Conservation (phyloP, 2,329 filamentous ascomycete genomes). For the Diplodia scrobiculata region DNA sequence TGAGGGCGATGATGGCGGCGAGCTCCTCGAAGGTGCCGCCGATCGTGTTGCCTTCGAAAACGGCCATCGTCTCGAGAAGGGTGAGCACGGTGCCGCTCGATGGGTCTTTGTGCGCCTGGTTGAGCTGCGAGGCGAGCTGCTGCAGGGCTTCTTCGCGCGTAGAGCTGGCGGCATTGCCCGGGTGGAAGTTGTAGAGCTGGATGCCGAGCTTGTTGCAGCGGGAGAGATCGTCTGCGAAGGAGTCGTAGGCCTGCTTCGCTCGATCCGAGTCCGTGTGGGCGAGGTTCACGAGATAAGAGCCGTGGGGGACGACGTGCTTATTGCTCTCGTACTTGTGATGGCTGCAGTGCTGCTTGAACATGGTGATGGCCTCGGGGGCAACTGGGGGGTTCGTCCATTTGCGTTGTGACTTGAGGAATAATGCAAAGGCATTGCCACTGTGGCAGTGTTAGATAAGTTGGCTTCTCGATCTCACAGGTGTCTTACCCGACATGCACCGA, state of each 20-base stretch:
- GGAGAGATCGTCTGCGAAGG: slow-evolving; percentile 83
- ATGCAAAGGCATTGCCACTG: slow-evolving; percentile 84
- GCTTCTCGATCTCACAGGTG: not conserved
- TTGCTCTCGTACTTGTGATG: slow-evolving; percentile 70
- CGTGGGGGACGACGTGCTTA: slow-evolving; percentile 82
- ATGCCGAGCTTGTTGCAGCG: slow-evolving; percentile 87
- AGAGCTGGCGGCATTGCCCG: slow-evolving; percentile 73
- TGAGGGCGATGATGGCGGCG: slow-evolving; percentile 74
- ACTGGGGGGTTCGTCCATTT: slow-evolving; percentile 89
- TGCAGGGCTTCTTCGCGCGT: slow-evolving; percentile 69
- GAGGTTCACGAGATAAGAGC: slow-evolving; percentile 94
- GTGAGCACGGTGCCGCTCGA: slow-evolving; percentile 73
- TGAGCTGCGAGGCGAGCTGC: slow-evolving; percentile 80
- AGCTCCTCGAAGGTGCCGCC: slow-evolving; percentile 85
- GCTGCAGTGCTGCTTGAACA: slow-evolving; percentile 70
- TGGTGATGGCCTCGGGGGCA: slow-evolving; percentile 64
- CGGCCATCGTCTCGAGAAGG: slow-evolving; percentile 94
- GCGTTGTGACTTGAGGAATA: slow-evolving; percentile 94
- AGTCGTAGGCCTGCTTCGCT: slow-evolving; percentile 79
- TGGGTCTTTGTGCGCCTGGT: slow-evolving; percentile 71
- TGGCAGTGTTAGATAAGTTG: slow-evolving; percentile 34
- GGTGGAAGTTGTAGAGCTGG: slow-evolving; percentile 95
- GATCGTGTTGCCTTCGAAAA: slow-evolving; percentile 75
- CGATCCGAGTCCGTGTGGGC: slow-evolving; percentile 80
- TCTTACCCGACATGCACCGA: slow-evolving; percentile 69